Percentiles rank a stretch among this genome's conserved stretches.
These are phyloP conservation scores for Carex littledalei DNA, from an alignment of 176 grass and related monocot species.

Conservation along the genomic window DNA sequence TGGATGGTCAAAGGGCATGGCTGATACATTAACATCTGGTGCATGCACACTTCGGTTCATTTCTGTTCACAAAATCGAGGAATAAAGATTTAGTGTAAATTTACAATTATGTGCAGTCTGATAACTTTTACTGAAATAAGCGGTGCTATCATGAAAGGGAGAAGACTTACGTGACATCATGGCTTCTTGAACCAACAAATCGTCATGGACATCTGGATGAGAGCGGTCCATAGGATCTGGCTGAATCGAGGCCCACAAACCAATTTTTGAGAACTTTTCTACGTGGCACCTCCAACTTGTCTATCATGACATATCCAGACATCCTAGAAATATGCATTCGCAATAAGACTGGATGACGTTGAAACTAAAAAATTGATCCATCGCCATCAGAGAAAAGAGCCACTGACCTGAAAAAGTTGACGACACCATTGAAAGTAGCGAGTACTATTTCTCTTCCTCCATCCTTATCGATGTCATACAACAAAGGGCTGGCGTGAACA, in stretches of 20 bases:
- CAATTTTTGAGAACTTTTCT: constrained; percentile 90
- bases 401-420: constrained; percentile 80
- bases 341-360: too few species aligned
- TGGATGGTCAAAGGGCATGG: constrained; percentile 5
- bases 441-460: constrained; percentile 79
- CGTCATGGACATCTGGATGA: constrained; percentile 92
- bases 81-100: constrained; percentile 3
- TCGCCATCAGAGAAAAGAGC: too few species aligned
- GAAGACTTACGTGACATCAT: constrained; percentile 19
- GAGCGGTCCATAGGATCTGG: constrained; percentile 72
- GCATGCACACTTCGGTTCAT: neutral
- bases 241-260: constrained; percentile 79
- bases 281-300: constrained; percentile 92
- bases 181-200: constrained; percentile 46
- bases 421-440: constrained; percentile 87
- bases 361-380: too few species aligned
- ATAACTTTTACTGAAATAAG: neutral
- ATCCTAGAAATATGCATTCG: constrained; percentile 41
- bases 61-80: neutral
- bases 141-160: neutral
- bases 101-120: neutral
- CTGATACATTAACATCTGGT: neutral
- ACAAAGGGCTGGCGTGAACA: constrained; percentile 79
- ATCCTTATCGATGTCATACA: constrained; percentile 92
- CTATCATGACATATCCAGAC: constrained; percentile 94